Base-by-base conservation (phyloP, 1,139 yeast genomes). In the Nakaseomyces uthaithaninus region DNA sequence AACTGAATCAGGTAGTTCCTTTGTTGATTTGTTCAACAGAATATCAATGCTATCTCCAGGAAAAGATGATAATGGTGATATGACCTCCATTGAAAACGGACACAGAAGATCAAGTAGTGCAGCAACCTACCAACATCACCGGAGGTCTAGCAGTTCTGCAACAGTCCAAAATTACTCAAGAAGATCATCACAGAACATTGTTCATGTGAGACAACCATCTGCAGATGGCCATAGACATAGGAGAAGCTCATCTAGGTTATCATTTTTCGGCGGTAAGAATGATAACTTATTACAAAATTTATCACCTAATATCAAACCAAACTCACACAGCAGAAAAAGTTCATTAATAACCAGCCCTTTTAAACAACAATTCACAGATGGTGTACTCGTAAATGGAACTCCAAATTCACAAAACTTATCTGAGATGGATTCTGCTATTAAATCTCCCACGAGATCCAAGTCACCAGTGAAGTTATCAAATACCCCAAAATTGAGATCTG, bases 11-110 rank as follows among this genome's bases (percentile, higher is more conserved):
- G 60, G 60, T 17, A 52, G 62, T 2, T 57, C 62, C 0, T 56
- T 58, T 39, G 56, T 57, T 24, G 64, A 59, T 23, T 40, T 60
- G 16, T 56, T 54, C 39, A 55, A 55, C 39, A 51, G 63, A 39
- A 54, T 57, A 12, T 54, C 62, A 5, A 42, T 50, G 45, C 33
- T 57, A 33, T 55, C 61, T 4, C 52, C 54, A 14, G 42, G 33
- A 4, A 41, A 42, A n/a, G 22, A 34, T 19, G 36, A n/a, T 33
- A 12, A n/a, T 9, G 40, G 30, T 16, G 36, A 27, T 34, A 16
- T 24, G 22, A 34, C 28, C n/a, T 19, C 16, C 6, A n/a, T 20
- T 4, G 25, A 19, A n/a, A 20, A 18, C 25, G n/a, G 41, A 33
- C 17, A 22, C 20, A 15, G 20, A 37, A 11, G 45, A 25, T 9